phyloP scores from a whole-genome alignment of 805 yeast genomes.

The Yamadazyma scolyti region DNA sequence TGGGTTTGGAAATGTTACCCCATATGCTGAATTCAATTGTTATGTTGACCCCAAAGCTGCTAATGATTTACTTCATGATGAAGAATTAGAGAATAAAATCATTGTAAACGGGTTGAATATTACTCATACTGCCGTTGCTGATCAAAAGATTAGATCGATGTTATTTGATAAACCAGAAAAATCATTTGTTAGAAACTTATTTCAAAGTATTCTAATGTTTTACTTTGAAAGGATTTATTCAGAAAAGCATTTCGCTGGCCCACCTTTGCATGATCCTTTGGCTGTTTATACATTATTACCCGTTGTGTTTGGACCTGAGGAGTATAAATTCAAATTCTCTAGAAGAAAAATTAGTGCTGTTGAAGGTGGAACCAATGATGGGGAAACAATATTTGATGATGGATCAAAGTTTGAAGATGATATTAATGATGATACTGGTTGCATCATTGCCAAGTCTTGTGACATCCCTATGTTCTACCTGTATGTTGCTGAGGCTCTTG shows the following conservation, averaged over 20 bases:
- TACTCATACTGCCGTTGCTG: constrained; percentile 62
- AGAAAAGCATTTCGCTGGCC: constrained; percentile 42
- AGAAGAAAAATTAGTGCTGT: constrained; percentile 23
- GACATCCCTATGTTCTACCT: constrained; percentile 15
- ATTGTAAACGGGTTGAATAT: constrained; percentile 64
- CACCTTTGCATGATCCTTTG: constrained; percentile 80
- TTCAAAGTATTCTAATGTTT: constrained; percentile 19
- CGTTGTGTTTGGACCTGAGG: constrained; percentile 22
- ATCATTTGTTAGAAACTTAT: constrained; percentile 37
- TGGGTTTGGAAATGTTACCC: constrained; percentile 47
- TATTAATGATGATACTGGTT: constrained; percentile 14
- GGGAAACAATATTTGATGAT: constrained; percentile 19
- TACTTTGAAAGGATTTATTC: constrained; percentile 10
- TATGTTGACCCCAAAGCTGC: constrained; percentile 79
- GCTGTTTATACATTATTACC: constrained; percentile 61
- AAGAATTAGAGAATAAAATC: constrained; percentile 43
- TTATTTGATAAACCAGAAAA: constrained; percentile 24
- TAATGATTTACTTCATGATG: constrained; percentile 46
- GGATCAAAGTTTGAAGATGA: constrained; percentile 10
- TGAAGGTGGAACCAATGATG: constrained; percentile 25
- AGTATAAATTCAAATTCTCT: constrained; percentile 20
- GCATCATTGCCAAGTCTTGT: constrained; percentile 13
- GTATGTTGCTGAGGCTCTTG: constrained; percentile 14
- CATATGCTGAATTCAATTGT: constrained; percentile 71
- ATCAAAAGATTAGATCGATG: constrained; percentile 15